Evolutionary conservation across 2,329 filamentous ascomycete species (phyloP).

Genomic region (Aspergillus thermomutatus): DNA sequence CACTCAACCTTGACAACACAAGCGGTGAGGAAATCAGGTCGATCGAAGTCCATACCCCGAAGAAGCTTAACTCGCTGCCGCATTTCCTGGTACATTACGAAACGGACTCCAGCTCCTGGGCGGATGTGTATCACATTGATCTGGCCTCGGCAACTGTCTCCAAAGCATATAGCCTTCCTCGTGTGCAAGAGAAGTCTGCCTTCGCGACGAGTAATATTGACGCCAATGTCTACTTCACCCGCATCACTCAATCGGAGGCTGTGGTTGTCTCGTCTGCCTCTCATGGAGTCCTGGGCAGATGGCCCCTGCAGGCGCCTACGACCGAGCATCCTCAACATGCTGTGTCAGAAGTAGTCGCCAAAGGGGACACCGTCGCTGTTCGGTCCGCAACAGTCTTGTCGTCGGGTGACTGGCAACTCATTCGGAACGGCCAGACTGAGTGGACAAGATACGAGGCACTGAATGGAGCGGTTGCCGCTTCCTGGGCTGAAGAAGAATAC

Average conservation of each 20-base stretch:
- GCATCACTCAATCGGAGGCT: slow-evolving; percentile 72
- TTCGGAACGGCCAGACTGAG: slow-evolving; percentile 74
- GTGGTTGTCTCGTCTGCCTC: slow-evolving; percentile 72
- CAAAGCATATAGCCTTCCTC: slow-evolving; percentile 79
- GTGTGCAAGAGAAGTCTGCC: slow-evolving; percentile 65
- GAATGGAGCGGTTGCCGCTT: slow-evolving; percentile 72
- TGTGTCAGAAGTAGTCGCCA: slow-evolving; percentile 78
- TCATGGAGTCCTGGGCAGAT: slow-evolving; percentile 71
- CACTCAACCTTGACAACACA: slow-evolving; percentile 38
- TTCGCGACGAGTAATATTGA: slow-evolving; percentile 76
- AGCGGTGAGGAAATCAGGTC: slow-evolving; percentile 49
- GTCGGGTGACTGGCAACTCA: slow-evolving; percentile 73
- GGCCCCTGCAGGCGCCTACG: slow-evolving; percentile 56
- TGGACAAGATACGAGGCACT: slow-evolving; percentile 84
- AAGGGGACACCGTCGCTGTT: slow-evolving; percentile 69
- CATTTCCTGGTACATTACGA: slow-evolving; percentile 85
- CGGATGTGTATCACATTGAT: slow-evolving; percentile 81
- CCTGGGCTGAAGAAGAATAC: slow-evolving; percentile 74
- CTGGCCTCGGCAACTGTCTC: slow-evolving; percentile 64
- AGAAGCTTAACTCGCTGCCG: slow-evolving; percentile 65
- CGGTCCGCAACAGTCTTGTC: slow-evolving; percentile 67
- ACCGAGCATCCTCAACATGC: slow-evolving; percentile 58
- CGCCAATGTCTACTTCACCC: slow-evolving; percentile 84
- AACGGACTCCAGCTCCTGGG: slow-evolving; percentile 69
- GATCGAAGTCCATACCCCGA: slow-evolving; percentile 68